Evolutionary conservation across 805 yeast genomes (phyloP).

Genomic region (Starmera caribaea): DNA sequence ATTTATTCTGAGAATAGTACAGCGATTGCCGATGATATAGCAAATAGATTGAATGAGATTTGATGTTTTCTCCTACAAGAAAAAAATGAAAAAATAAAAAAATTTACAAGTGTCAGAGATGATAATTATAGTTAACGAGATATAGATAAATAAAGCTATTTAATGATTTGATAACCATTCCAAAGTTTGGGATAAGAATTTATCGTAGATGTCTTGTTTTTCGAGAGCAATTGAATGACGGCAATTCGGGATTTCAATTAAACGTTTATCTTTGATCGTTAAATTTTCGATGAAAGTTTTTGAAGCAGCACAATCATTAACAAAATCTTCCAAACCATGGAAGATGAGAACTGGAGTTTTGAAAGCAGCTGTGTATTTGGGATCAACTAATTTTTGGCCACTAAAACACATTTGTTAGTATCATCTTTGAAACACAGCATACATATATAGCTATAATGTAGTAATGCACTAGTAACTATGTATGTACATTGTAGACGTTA

Average conservation of each 20-base stretch:
- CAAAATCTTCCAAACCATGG: conserved; percentile 61
- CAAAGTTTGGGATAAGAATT: background rate
- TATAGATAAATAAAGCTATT: no score
- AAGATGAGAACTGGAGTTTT: conserved; percentile 41
- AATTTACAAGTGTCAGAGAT: no score
- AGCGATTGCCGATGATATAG: conserved; percentile 22
- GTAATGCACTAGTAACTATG: no score
- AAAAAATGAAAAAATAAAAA: no score
- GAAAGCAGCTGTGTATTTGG: conserved; percentile 21
- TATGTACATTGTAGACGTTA: no score
- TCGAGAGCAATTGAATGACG: conserved; percentile 40
- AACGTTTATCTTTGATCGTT: conserved; percentile 9
- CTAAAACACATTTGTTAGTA: conserved; percentile 26
- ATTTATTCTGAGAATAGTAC: conserved; percentile 25
- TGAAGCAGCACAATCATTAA: conserved; percentile 33
- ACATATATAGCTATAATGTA: no score
- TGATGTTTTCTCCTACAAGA: no score
- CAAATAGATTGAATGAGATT: conserved; percentile 9
- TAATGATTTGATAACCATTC: background rate
- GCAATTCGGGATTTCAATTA: conserved; percentile 20
- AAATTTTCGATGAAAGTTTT: conserved; percentile 7
- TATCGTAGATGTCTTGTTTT: conserved; percentile 27
- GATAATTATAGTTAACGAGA: no score
- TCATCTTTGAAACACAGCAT: no score
- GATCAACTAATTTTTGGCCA: conserved; percentile 42